These are phyloP conservation scores for Lactifluus hygrophoroides DNA, from an alignment of 768 basidiomycete species.

Conservation along the genomic window DNA sequence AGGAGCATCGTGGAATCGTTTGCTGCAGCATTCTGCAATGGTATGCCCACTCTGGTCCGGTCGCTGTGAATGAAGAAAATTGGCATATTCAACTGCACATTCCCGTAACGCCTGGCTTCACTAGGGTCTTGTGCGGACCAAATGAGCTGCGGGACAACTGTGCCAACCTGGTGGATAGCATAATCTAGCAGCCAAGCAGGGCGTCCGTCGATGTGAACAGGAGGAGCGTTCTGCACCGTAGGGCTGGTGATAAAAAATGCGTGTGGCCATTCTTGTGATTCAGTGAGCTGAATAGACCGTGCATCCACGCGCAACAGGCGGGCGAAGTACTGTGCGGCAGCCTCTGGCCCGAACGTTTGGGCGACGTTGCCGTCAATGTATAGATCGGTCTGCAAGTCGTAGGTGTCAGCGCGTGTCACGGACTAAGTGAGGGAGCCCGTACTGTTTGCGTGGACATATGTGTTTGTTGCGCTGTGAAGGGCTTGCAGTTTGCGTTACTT, in stretches of 20 bases:
- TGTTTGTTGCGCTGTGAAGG: too few relatives aligned
- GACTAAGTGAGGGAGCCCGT: too few relatives aligned
- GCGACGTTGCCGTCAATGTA: not conserved
- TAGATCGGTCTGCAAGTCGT: not conserved
- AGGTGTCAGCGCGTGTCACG: too few relatives aligned
- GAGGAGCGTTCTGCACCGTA: not conserved
- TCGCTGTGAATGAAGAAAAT: constrained; percentile 1
- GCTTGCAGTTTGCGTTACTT: too few relatives aligned
- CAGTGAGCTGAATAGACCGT: not conserved
- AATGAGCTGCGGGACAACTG: not conserved
- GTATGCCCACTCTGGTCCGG: not conserved
- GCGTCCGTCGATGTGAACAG: not conserved
- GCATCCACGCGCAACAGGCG: not conserved
- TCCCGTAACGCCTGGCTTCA: not conserved
- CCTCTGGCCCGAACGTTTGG: not conserved
- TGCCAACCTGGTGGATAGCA: not conserved
- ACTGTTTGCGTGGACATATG: too few relatives aligned
- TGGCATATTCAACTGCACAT: not conserved
- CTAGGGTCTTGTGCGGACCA: not conserved
- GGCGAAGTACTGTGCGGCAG: not conserved
- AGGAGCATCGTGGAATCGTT: not conserved
- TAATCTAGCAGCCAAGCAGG: not conserved
- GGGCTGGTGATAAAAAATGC: not conserved
- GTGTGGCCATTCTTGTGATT: not conserved
- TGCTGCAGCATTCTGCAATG: not conserved